These are phyloP conservation scores for Arthrobotrys sinensis DNA, from an alignment of 2,329 filamentous ascomycete genomes.

Conservation along the genomic window DNA sequence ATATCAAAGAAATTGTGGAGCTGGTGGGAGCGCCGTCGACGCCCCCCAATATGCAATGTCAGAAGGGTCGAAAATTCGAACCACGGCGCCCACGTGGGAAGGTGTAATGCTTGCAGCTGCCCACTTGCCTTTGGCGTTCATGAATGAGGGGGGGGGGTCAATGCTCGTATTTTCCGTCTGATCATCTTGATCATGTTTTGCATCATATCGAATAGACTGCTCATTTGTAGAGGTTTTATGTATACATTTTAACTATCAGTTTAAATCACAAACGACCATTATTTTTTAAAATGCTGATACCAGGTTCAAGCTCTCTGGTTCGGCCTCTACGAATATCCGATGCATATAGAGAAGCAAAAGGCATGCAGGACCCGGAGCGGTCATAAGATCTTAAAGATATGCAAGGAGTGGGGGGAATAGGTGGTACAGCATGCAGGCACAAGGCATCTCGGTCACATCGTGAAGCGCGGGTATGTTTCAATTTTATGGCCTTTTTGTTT, in stretches of 20 bases:
- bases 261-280: not conserved
- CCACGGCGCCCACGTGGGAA: conserved; percentile 30
- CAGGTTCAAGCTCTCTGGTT: not conserved
- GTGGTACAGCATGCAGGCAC: not conserved
- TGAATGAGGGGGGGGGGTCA: not conserved
- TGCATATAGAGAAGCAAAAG: not conserved
- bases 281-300: not conserved
- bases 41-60: conserved; percentile 13
- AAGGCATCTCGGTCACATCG: conserved; percentile 8
- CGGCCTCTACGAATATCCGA: not conserved
- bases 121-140: not conserved
- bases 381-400: conserved; percentile 18
- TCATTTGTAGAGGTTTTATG: not conserved
- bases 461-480: conserved; percentile 19
- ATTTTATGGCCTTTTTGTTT: not conserved
- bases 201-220: not conserved
- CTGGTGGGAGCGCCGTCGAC: not conserved
- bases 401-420: conserved; percentile 3
- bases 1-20: conserved; percentile 10
- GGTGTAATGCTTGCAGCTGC: conserved; percentile 22
- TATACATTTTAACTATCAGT: not conserved
- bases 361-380: conserved; percentile 3
- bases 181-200: not conserved
- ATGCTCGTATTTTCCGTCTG: conserved; percentile 17
- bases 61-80: conserved; percentile 12